Percentiles rank a stretch among this genome's conserved stretches.
phyloP scores from a whole-genome alignment of 2,329 filamentous ascomycete genomes.

The Colletotrichum neosansevieriae region DNA sequence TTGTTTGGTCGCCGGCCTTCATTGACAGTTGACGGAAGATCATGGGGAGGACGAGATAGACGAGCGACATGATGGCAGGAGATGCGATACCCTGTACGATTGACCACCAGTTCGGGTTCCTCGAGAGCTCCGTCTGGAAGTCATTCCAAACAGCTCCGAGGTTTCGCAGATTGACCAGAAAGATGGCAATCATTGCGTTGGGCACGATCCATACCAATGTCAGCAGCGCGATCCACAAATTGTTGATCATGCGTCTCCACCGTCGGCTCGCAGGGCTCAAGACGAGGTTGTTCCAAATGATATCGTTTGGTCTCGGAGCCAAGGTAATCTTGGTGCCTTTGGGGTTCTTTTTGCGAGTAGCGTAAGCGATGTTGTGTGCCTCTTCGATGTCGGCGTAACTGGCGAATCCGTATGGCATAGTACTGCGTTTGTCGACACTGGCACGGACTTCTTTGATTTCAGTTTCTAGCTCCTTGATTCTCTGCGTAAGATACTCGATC shows the following conservation, averaged over 20 bases:
- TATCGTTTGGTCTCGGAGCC: conserved; percentile 87
- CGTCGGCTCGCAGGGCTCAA: conserved; percentile 76
- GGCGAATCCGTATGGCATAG: conserved; percentile 93
- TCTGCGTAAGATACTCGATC: conserved; percentile 90
- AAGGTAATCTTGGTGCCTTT: conserved; percentile 81
- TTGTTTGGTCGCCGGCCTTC: conserved; percentile 87
- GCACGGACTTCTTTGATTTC: conserved; percentile 87
- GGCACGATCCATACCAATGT: conserved; percentile 90
- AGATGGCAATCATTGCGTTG: conserved; percentile 94
- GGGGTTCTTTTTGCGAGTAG: conserved; percentile 83
- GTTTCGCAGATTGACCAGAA: conserved; percentile 87
- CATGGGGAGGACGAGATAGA: conserved; percentile 89
- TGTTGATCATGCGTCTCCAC: conserved; percentile 82
- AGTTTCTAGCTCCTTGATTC: conserved; percentile 84
- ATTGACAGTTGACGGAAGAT: conserved; percentile 91
- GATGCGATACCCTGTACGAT: conserved; percentile 92
- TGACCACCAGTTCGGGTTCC: conserved; percentile 79
- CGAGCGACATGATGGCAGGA: conserved; percentile 85
- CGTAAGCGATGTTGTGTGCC: conserved; percentile 88
- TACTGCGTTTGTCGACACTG: conserved; percentile 86
- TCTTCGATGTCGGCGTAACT: conserved; percentile 91
- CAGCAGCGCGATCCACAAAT: conserved; percentile 83
- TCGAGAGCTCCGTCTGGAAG: conserved; percentile 75
- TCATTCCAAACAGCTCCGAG: conserved; percentile 82
- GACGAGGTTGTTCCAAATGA: conserved; percentile 95